Conservation (phyloP, 2,329 filamentous ascomycete species). For the Phialophora verrucosa region DNA sequence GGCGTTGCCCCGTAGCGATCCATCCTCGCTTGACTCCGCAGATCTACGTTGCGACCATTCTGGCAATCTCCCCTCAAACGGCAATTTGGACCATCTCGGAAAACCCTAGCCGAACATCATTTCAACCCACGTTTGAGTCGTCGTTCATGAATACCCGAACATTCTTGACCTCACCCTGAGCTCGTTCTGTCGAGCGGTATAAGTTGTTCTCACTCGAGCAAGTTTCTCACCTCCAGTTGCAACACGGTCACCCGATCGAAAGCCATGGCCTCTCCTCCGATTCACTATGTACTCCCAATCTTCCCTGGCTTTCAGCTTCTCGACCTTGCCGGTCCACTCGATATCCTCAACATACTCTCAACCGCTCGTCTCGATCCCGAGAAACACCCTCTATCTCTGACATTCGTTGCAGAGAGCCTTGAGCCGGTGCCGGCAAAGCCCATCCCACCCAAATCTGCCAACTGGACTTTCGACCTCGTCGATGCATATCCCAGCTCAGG, state of each 20-base stretch:
- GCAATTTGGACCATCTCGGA: not conserved
- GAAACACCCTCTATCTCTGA: conserved; percentile 40
- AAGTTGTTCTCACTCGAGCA: not conserved
- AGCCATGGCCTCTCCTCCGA: conserved; percentile 25
- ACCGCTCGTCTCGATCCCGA: conserved; percentile 33
- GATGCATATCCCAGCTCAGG: conserved; percentile 29
- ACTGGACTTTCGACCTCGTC: conserved; percentile 34
- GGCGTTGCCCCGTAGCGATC: not conserved
- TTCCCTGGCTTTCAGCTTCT: conserved; percentile 53
- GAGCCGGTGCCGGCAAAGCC: conserved; percentile 44
- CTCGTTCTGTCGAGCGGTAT: not conserved
- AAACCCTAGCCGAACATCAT: not conserved
- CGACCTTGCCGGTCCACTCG: conserved; percentile 55
- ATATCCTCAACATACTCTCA: conserved; percentile 50
- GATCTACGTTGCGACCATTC: not conserved
- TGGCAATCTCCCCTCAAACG: not conserved
- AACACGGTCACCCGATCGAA: not conserved
- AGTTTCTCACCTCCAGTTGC: not conserved
- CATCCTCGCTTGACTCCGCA: not conserved
- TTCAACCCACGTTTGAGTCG: not conserved
- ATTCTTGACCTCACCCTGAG: not conserved
- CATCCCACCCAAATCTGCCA: conserved; percentile 25
- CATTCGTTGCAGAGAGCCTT: conserved; percentile 41
- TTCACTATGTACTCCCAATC: conserved; percentile 37
- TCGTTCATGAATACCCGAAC: not conserved